These are phyloP conservation scores for Bryoglossum gracile DNA, from an alignment of 495 filamentous ascomycete genomes.

Conservation along the genomic window DNA sequence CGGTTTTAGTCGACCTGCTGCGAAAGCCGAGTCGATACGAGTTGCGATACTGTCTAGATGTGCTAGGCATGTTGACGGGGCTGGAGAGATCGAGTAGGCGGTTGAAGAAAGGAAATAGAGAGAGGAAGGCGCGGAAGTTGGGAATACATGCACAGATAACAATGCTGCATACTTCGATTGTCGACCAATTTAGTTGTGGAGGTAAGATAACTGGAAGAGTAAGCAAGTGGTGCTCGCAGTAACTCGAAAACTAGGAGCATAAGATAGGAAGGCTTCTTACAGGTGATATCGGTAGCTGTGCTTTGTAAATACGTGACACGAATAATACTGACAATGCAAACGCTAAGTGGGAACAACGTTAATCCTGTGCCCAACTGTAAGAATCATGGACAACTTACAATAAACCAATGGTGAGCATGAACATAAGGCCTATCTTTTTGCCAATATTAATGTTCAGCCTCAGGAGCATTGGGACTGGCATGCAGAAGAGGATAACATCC, in stretches of 20 bases:
- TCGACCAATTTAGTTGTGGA: constrained; percentile 24
- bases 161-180: constrained; percentile 26
- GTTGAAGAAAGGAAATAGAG: constrained; percentile 22
- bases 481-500: constrained; percentile 25
- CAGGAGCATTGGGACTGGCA: constrained; percentile 27
- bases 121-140: constrained; percentile 20
- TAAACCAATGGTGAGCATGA: constrained; percentile 37
- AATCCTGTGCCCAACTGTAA: not conserved
- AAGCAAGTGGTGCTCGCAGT: not conserved
- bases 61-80: not conserved
- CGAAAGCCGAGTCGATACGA: not conserved
- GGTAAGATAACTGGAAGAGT: constrained; percentile 5
- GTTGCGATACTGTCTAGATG: not conserved
- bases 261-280: not conserved
- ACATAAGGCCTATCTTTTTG: constrained; percentile 36
- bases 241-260: not conserved
- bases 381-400: constrained; percentile 25
- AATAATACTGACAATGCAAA: constrained; percentile 4
- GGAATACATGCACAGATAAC: constrained; percentile 29
- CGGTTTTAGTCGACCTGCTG: not conserved
- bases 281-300: not conserved
- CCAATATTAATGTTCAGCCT: constrained; percentile 28
- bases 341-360: not conserved
- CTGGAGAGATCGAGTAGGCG: constrained; percentile 19
- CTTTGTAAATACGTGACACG: not conserved